phyloP scores from a whole-genome alignment of 2,329 filamentous ascomycete species.

The Pestalotiopsis sp. region DNA sequence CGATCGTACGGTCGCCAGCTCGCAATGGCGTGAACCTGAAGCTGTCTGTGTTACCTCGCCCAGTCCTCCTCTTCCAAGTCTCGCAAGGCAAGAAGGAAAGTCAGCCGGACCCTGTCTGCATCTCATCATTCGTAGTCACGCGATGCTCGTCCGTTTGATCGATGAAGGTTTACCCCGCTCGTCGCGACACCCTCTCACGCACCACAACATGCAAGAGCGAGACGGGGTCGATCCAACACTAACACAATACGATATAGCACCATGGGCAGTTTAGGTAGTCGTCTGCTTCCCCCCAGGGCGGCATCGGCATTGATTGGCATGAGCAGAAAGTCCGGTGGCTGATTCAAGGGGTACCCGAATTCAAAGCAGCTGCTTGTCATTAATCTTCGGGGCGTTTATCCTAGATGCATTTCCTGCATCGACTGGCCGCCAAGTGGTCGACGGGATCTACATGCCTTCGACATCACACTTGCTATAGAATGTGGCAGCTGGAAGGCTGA shows the following conservation, averaged over 20 bases:
- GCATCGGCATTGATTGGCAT: neutral
- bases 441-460: neutral
- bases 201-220: neutral
- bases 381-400: neutral
- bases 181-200: constrained; percentile 3
- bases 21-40: neutral
- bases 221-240: neutral
- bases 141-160: constrained; percentile 13
- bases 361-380: neutral
- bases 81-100: neutral
- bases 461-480: neutral
- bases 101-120: neutral
- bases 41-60: constrained; percentile 1
- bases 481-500: neutral
- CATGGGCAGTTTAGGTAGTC: neutral
- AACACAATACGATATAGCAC: neutral
- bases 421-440: neutral
- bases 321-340: neutral
- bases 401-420: neutral
- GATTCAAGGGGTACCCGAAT: neutral
- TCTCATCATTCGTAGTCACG: constrained; percentile 11
- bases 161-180: constrained; percentile 8
- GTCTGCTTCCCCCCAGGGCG: no score
- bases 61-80: neutral
- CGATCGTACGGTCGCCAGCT: neutral